Base-by-base conservation (phyloP, 371 early-diverging fungal species). In the Apophysomyces trapeziformis region DNA sequence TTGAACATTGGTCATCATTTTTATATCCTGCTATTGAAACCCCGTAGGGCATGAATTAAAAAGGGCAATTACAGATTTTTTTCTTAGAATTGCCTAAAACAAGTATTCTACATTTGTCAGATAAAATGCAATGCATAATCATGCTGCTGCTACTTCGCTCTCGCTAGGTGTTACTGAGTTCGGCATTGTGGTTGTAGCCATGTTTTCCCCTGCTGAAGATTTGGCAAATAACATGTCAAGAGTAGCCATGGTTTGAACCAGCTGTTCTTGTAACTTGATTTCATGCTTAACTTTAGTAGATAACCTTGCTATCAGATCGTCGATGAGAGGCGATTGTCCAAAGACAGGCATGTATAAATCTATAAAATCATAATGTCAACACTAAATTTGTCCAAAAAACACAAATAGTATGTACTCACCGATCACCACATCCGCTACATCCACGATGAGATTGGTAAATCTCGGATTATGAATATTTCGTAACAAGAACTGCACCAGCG, bases 311-410 rank as follows among this genome's bases (percentile, higher is more conserved):
- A 87, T 76, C 67, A 94, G 72, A 37, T 90, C 89, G 50, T 80
- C 91, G 43, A 93, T 90, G 16, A 90, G 60, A 7, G 88, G 88
- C 7, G 95, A 94, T 69, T 93, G 90, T 43, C 87, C 88, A 69
- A 93, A 70, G 6, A 94, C 92, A 7, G 86, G 78, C 37, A 84
- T 81, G 77, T 96, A 96, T 71, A 95, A 89, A 70, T 94, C 95
- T 85, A 79, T 36, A 5, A 61, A 41, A 58, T 11, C 5, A 38
- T 26, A 18, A 26, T 26, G 32, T 21, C 13, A 61, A 6, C 9
- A 18, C 21, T 12, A 16, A 8, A 26, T 58, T 21, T 7, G 21
- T 12, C 54, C 5, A 35, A 14, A 14, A 4, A 18, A 66, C 18
- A 46, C 8, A 46, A 4, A 38, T 26, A 26, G 2, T 26, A 26